Evolutionary conservation across 306 rosid genomes (phyloP).

Genomic region (Benincasa hispida): DNA sequence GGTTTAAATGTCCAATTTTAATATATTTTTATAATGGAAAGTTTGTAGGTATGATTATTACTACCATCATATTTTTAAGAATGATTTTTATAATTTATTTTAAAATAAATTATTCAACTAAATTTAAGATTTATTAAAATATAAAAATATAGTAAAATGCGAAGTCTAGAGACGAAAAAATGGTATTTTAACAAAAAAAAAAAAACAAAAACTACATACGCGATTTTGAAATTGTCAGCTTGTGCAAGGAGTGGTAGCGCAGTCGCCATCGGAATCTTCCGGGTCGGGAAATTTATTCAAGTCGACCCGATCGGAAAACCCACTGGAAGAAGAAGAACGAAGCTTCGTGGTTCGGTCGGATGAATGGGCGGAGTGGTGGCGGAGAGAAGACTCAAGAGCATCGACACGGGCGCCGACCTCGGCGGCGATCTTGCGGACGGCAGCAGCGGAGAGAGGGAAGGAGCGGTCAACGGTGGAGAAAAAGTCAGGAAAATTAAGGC

Average conservation of each 20-base stretch:
- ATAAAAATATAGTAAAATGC: no score
- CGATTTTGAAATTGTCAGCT: neutral
- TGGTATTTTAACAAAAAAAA: no score
- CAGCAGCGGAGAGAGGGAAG: slow-evolving; percentile 41
- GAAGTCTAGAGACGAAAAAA: no score
- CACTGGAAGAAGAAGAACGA: slow-evolving; percentile 11
- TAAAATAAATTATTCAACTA: no score
- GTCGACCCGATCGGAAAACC: slow-evolving; percentile 52
- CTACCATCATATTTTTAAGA: no score
- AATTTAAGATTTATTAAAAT: no score
- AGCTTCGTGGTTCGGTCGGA: slow-evolving; percentile 8
- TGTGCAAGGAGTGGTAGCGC: slow-evolving; percentile 18
- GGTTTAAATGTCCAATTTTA: no score
- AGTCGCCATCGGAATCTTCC: slow-evolving; percentile 52
- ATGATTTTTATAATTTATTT: no score
- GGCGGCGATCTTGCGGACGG: slow-evolving; percentile 66
- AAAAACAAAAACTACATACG: no score
- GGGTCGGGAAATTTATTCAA: slow-evolving; percentile 78
- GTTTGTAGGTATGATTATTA: no score
- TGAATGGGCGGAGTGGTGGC: neutral
- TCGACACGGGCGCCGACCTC: slow-evolving; percentile 92
- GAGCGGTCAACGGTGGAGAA: slow-evolving; percentile 16
- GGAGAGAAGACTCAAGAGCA: slow-evolving; percentile 50
- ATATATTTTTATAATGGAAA: no score
- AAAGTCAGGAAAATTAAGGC: slow-evolving; percentile 49